phyloP scores from a whole-genome alignment of 148 eudicot genomes.

The Rhododendron molle region DNA sequence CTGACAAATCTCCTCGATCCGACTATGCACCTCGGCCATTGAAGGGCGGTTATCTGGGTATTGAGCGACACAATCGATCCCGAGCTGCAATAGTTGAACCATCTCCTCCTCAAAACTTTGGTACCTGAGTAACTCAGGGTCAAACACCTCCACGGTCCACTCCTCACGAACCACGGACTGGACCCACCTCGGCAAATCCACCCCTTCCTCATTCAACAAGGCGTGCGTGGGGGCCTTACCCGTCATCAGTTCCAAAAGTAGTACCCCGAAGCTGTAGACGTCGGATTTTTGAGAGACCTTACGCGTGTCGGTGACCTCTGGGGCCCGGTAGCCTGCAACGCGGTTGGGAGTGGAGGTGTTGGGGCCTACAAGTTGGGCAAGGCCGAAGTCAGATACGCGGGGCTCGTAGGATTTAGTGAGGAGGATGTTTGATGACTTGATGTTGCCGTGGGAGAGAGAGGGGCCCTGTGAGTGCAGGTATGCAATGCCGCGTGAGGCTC shows the following conservation, averaged over 20 bases:
- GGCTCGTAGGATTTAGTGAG: constrained; percentile 42
- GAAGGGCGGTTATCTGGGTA: constrained; percentile 79
- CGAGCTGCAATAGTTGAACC: constrained; percentile 58
- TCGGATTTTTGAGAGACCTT: constrained; percentile 59
- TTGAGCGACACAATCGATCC: constrained; percentile 55
- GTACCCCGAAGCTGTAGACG: constrained; percentile 72
- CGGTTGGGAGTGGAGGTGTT: constrained; percentile 41
- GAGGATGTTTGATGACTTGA: constrained; percentile 61
- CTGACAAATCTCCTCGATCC: constrained; percentile 49
- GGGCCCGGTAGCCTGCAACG: constrained; percentile 75
- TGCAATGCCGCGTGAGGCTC: constrained; percentile 49
- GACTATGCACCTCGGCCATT: constrained; percentile 41
- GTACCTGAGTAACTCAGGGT: constrained; percentile 82
- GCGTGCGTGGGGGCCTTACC: constrained; percentile 91
- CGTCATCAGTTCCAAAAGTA: constrained; percentile 70
- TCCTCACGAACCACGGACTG: constrained; percentile 72
- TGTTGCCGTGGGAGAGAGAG: constrained; percentile 59
- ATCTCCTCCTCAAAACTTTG: constrained; percentile 70
- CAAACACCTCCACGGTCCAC: constrained; percentile 93
- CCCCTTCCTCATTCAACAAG: constrained; percentile 80
- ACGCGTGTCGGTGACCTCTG: constrained; percentile 69
- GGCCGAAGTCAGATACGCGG: constrained; percentile 54
- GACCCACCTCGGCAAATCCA: constrained; percentile 91
- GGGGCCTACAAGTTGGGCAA: constrained; percentile 30
- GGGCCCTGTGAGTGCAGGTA: constrained; percentile 40